Percentiles rank a stretch among this genome's conserved stretches.
These are phyloP conservation scores for Peziza echinospora DNA, from an alignment of 495 filamentous ascomycete species.

Conservation along the genomic window DNA sequence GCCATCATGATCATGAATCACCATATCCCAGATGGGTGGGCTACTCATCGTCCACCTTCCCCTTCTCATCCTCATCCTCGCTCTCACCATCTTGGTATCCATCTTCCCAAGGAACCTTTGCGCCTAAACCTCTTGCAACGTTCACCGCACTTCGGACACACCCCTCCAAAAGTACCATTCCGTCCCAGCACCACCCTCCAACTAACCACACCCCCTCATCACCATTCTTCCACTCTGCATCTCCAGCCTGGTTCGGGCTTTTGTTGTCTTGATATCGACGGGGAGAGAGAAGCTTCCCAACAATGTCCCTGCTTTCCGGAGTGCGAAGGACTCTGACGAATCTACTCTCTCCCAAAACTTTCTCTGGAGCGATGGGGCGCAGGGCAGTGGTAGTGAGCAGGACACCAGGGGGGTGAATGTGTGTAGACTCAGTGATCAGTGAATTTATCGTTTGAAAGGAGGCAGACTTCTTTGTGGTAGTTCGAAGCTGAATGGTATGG, in stretches of 20 bases:
- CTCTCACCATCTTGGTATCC: too few relatives aligned
- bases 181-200: conserved; percentile 43
- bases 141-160: conserved; percentile 33
- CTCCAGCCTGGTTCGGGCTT: conserved; percentile 2
- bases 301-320: conserved; percentile 13
- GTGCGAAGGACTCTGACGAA: conserved; percentile 23
- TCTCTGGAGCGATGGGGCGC: neutral
- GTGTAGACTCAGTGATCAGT: neutral
- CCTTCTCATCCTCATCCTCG: too few relatives aligned
- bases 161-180: conserved; percentile 39
- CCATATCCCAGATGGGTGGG: too few relatives aligned
- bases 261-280: neutral
- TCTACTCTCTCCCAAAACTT: conserved; percentile 6
- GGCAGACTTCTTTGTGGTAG: neutral
- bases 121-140: conserved; percentile 28
- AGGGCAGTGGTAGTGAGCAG: neutral
- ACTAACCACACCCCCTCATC: conserved; percentile 29
- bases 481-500: neutral
- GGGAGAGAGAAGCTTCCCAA: conserved; percentile 1
- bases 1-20: too few relatives aligned
- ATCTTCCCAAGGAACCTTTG: conserved; percentile 22
- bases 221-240: conserved; percentile 27
- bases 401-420: neutral
- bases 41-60: too few relatives aligned
- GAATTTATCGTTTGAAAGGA: neutral